Conservation (phyloP, 345 rosid species). For the Pistacia atlantica region DNA sequence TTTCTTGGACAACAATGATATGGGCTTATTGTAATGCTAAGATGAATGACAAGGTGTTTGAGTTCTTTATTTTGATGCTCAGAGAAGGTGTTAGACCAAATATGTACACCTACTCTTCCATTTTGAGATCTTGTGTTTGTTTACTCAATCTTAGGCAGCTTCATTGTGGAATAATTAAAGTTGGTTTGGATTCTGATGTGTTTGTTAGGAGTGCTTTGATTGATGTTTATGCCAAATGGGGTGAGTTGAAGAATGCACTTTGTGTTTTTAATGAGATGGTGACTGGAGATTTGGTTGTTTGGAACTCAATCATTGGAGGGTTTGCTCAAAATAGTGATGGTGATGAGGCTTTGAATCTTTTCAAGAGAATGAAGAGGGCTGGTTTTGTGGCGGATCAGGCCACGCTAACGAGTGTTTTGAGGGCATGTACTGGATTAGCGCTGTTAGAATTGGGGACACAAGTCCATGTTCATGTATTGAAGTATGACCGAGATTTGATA, state of each 20-base stretch:
- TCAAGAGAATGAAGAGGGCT: conserved; percentile 61
- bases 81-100: conserved; percentile 25
- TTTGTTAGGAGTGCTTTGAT: too few relatives aligned
- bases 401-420: too few relatives aligned
- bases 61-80: conserved; percentile 51
- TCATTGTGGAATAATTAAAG: too few relatives aligned
- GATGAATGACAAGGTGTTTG: conserved; percentile 28
- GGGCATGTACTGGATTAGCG: too few relatives aligned
- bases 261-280: conserved; percentile 52
- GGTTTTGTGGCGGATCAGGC: conserved; percentile 39
- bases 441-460: too few relatives aligned
- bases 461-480: too few relatives aligned
- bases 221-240: too few relatives aligned
- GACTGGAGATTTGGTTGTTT: conserved; percentile 65
- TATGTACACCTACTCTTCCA: too few relatives aligned
- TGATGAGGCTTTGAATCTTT: conserved; percentile 56
- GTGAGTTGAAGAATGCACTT: too few relatives aligned
- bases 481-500: conserved; percentile 46
- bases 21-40: conserved; percentile 51
- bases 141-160: too few relatives aligned
- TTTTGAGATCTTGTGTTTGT: too few relatives aligned
- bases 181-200: too few relatives aligned
- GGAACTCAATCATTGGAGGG: conserved; percentile 74
- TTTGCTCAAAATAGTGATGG: conserved; percentile 69
- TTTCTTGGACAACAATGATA: conserved; percentile 80